These are phyloP conservation scores for Houttuynia cordata DNA, from an alignment of 164 flowering plant species.

Conservation along the genomic window DNA sequence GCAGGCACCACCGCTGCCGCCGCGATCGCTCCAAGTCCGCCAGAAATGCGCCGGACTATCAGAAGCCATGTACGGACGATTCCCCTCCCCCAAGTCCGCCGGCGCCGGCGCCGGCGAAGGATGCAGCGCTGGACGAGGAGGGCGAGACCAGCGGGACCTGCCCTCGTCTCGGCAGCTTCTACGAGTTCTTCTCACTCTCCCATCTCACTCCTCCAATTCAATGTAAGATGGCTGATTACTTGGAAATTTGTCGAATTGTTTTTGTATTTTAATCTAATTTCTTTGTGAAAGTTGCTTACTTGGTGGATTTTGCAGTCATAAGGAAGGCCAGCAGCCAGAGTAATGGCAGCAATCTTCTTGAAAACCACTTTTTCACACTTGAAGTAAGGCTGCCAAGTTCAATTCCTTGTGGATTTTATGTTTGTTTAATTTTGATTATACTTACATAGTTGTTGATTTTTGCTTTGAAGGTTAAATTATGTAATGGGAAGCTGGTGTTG, in stretches of 20 bases:
- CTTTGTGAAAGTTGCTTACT: neutral
- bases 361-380: conserved; percentile 59
- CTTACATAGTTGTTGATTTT: too few relatives aligned
- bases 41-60: conserved; percentile 27
- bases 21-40: conserved; percentile 5
- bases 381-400: conserved; percentile 36
- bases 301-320: conserved; percentile 39
- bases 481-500: conserved; percentile 68
- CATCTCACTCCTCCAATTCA: conserved; percentile 91
- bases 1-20: conserved; percentile 13
- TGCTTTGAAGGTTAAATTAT: conserved; percentile 65
- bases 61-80: conserved; percentile 15
- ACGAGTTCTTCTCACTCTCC: conserved; percentile 92
- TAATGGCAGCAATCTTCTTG: conserved; percentile 30
- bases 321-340: conserved; percentile 35
- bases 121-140: conserved; percentile 27
- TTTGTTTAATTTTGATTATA: neutral
- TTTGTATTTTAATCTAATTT: neutral
- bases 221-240: conserved; percentile 23
- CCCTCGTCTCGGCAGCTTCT: conserved; percentile 77
- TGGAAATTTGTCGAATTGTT: too few relatives aligned
- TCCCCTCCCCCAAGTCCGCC: conserved; percentile 10
- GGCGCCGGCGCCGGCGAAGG: conserved; percentile 21
- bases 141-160: conserved; percentile 64
- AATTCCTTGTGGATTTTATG: neutral